Percentiles rank a stretch among this genome's conserved stretches.
phyloP scores from a whole-genome alignment of 1,139 yeast species.

The Scheffersomyces stambukii region DNA sequence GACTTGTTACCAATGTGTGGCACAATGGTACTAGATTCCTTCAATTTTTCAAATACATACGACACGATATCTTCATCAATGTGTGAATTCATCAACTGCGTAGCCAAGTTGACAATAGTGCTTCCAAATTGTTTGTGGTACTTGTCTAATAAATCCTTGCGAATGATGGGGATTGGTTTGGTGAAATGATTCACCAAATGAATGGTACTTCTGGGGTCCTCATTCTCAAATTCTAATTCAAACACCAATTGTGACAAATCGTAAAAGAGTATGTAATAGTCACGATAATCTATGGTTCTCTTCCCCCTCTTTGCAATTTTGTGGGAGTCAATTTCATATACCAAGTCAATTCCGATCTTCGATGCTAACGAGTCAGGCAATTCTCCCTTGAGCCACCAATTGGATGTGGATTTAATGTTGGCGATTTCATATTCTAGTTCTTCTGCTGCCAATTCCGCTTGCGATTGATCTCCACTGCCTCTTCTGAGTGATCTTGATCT shows the following conservation, averaged over 20 bases:
- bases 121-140: conserved; percentile 47
- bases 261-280: conserved; percentile 68
- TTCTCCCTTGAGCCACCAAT: conserved; percentile 65
- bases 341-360: conserved; percentile 44
- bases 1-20: conserved; percentile 64
- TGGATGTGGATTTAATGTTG: conserved; percentile 29
- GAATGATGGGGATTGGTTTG: conserved; percentile 44
- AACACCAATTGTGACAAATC: conserved; percentile 68
- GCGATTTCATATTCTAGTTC: conserved; percentile 30
- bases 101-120: conserved; percentile 39
- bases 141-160: conserved; percentile 47
- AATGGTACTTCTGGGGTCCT: conserved; percentile 54
- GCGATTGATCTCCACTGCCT: conserved; percentile 21
- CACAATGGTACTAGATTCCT: conserved; percentile 23
- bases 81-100: conserved; percentile 34
- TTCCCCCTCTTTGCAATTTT: conserved; percentile 56
- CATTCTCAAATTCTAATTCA: conserved; percentile 51
- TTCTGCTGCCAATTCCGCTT: conserved; percentile 26
- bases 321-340: conserved; percentile 65
- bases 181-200: conserved; percentile 38
- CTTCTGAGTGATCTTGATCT: conserved; percentile 17
- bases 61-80: conserved; percentile 25
- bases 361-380: conserved; percentile 54
- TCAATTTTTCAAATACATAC: conserved; percentile 12
- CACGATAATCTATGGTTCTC: conserved; percentile 47